Evolutionary conservation across 2,329 filamentous ascomycete species (phyloP).

Genomic region (Tolypocladium ophioglossoides): DNA sequence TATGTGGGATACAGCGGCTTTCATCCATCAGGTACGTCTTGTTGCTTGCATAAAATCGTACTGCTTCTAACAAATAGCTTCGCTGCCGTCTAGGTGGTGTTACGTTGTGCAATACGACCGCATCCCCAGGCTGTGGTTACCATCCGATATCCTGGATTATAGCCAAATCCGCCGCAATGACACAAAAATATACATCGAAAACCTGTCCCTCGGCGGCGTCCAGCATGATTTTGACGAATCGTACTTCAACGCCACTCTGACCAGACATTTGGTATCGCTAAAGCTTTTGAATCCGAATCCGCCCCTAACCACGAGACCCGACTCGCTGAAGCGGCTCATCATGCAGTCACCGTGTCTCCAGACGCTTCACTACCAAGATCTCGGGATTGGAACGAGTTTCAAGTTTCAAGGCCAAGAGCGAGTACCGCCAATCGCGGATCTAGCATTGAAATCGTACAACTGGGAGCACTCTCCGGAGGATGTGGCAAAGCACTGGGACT

Average conservation of each 20-base stretch:
- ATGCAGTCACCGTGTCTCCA: slow-evolving; percentile 22
- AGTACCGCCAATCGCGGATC: slow-evolving; percentile 29
- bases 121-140: slow-evolving; percentile 22
- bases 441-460: slow-evolving; percentile 36
- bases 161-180: slow-evolving; percentile 16
- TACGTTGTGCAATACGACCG: slow-evolving; percentile 19
- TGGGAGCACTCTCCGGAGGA: slow-evolving; percentile 31
- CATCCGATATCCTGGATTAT: slow-evolving; percentile 25
- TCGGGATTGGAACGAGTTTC: slow-evolving; percentile 35
- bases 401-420: slow-evolving; percentile 26
- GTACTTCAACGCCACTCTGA: slow-evolving; percentile 28
- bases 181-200: slow-evolving; percentile 27
- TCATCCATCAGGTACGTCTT: slow-evolving; percentile 27
- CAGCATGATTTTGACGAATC: slow-evolving; percentile 20
- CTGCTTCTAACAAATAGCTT: neutral
- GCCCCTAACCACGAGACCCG: slow-evolving; percentile 28
- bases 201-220: slow-evolving; percentile 28
- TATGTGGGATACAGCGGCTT: slow-evolving; percentile 24
- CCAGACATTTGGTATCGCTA: slow-evolving; percentile 27
- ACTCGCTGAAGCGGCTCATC: slow-evolving; percentile 31
- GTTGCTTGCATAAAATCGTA: neutral
- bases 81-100: slow-evolving; percentile 21
- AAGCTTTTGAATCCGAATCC: slow-evolving; percentile 27
- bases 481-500: slow-evolving; percentile 33
- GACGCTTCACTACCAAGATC: slow-evolving; percentile 31